Base-by-base conservation (phyloP, 2,329 filamentous ascomycete species). In the Akanthomyces muscarius region DNA sequence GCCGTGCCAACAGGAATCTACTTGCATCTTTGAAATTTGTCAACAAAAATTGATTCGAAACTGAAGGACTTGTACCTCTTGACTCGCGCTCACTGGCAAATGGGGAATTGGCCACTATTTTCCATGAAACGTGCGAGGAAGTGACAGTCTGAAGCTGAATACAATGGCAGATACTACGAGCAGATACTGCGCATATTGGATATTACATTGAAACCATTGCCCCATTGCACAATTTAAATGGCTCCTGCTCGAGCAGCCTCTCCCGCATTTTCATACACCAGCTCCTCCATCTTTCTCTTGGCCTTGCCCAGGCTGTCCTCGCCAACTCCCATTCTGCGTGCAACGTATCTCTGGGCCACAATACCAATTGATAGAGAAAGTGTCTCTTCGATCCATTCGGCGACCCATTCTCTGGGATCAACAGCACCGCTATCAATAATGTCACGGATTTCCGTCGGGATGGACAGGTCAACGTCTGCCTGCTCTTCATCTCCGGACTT, bases 341-440 rank as follows among this genome's bases (percentile, higher is more conserved):
- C 94, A 23, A 99, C 95, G 73, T 99, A 99, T 66, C 93, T 83
- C 82, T 99, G 95, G 2, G 95, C 95, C 4, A 98, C 89, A 8
- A 97, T 81, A 21, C 95, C 94, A 0, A 96, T 85, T 4, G 87
- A 85, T 55, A 98, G 79, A 47, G 82, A 86, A 38, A 99, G 81
- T 0, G 88, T 80, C 78, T 98, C 94, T 78, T 98, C 94, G 53
- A 99, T 84, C 95, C 95, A 99, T 76, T 98, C 95, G 3, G 93
- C 90, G 44, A 97, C 91, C 95, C 95, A 99, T 75, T 99, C 95
- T 63, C 95, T 84, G 0, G 95, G 95, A 72, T 99, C 95, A 2
- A 98, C 91, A 53, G 85, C 86, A 10, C 86, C 86, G 51, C 78
- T 78, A 70, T 87, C 86, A 47, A 99, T 86, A 66, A 98, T 96